These are phyloP conservation scores for Wickerhamiella lipophila DNA, from an alignment of 805 yeast genomes.

Conservation along the genomic window DNA sequence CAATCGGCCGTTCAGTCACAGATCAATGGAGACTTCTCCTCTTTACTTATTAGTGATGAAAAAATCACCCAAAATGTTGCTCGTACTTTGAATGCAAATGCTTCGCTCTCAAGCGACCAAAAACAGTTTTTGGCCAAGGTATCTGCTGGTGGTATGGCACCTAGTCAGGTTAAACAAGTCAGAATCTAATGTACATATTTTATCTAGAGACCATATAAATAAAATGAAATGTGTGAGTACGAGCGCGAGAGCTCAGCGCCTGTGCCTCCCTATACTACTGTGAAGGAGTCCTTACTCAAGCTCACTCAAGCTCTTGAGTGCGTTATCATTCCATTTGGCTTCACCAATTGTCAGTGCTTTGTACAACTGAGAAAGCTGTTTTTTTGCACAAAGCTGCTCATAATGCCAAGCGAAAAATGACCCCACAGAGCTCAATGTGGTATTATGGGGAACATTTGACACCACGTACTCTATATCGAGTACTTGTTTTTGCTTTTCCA, in stretches of 20 bases:
- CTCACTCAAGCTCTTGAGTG: neutral
- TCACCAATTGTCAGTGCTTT: conserved; percentile 2
- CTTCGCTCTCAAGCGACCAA: conserved; percentile 7
- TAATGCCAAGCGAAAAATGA: conserved; percentile 5
- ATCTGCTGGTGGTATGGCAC: conserved; percentile 17
- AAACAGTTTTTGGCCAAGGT: conserved; percentile 16
- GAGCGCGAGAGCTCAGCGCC: no score
- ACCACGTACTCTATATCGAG: conserved; percentile 3
- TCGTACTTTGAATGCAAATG: conserved; percentile 15
- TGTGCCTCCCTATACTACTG: no score
- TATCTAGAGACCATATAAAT: neutral
- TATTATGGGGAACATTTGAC: neutral
- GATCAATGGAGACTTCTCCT: conserved; percentile 15
- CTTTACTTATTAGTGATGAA: neutral
- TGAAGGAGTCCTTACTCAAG: no score
- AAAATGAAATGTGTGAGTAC: neutral
- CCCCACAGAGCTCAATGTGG: neutral
- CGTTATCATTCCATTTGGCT: neutral
- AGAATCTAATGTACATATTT: conserved; percentile 6
- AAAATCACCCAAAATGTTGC: conserved; percentile 9
- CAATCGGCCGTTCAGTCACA: neutral
- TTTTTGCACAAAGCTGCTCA: neutral
- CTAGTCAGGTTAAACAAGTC: conserved; percentile 15
- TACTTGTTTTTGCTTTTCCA: conserved; percentile 7
- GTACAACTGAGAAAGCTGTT: neutral